Conservation (phyloP, 1,284 basidiomycete species). For the Polyporus tsugae region DNA sequence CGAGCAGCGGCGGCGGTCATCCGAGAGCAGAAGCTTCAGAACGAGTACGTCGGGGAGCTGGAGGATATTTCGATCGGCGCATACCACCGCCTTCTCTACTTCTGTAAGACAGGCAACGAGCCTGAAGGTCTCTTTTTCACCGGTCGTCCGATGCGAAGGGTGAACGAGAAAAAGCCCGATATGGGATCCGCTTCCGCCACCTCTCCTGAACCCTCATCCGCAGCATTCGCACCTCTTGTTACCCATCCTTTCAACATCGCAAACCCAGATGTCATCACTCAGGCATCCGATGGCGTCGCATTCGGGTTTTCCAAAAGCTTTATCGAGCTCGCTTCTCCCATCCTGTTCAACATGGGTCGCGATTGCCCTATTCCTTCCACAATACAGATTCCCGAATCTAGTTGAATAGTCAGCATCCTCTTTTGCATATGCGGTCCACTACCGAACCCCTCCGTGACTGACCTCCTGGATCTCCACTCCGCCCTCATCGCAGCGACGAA, state of each 20-base stretch:
- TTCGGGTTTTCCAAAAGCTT: neutral
- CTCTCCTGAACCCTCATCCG: neutral
- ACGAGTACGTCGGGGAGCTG: conserved; percentile 21
- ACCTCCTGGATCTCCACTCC: conserved; percentile 34
- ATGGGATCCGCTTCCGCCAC: neutral
- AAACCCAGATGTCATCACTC: neutral
- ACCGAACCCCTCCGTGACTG: neutral
- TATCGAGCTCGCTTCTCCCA: neutral
- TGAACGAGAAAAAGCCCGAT: neutral
- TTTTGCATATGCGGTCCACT: neutral
- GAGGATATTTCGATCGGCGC: conserved; percentile 22
- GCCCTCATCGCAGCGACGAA: conserved; percentile 45
- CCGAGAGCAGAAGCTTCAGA: neutral
- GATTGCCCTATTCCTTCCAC: neutral
- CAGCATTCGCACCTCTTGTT: neutral
- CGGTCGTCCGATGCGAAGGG: neutral
- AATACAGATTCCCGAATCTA: neutral
- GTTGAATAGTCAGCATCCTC: neutral
- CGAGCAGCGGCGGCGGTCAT: neutral
- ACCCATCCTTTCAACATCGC: neutral
- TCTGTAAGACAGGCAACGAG: neutral
- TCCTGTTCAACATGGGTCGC: neutral
- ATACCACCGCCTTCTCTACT: conserved; percentile 25
- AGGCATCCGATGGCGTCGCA: neutral
- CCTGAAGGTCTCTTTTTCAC: neutral